Evolutionary conservation across 2,329 filamentous ascomycete genomes (phyloP).

Genomic region (Pseudopyricularia javanii): DNA sequence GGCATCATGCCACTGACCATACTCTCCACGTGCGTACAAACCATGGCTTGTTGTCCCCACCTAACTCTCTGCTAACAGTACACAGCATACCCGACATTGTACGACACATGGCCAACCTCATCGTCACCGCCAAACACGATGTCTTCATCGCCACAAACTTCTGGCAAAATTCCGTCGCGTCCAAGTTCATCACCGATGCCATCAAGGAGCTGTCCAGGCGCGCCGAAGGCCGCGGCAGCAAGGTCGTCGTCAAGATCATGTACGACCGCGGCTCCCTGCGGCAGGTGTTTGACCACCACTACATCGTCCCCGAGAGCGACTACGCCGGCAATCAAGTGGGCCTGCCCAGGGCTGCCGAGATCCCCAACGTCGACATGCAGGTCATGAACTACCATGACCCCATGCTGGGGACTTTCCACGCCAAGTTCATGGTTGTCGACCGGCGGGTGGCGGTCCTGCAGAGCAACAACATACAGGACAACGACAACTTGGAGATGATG

Average conservation of each 20-base stretch:
- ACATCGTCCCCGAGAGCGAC: slow-evolving; percentile 41
- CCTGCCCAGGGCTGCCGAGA: slow-evolving; percentile 49
- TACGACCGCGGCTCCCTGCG: slow-evolving; percentile 59
- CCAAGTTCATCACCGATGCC: slow-evolving; percentile 54
- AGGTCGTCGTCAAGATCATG: slow-evolving; percentile 59
- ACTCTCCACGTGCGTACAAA: slow-evolving; percentile 38
- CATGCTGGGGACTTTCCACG: slow-evolving; percentile 62
- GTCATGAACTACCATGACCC: slow-evolving; percentile 63
- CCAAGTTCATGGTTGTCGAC: slow-evolving; percentile 69
- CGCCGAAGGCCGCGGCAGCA: slow-evolving; percentile 42
- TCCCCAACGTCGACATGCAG: slow-evolving; percentile 59
- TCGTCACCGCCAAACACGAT: slow-evolving; percentile 59
- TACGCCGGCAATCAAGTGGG: slow-evolving; percentile 46
- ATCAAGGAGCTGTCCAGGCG: slow-evolving; percentile 57
- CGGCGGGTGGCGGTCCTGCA: slow-evolving; percentile 57
- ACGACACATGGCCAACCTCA: slow-evolving; percentile 65
- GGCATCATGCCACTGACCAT: slow-evolving; percentile 58
- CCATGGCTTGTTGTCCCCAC: neutral
- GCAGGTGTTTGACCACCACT: slow-evolving; percentile 55
- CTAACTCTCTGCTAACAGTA: neutral
- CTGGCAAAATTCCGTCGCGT: slow-evolving; percentile 60
- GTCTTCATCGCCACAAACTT: slow-evolving; percentile 66
- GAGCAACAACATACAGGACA: slow-evolving; percentile 71
- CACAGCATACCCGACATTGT: slow-evolving; percentile 52
- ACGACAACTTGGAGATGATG: slow-evolving; percentile 76